Evolutionary conservation across 139 green algal genomes (phyloP), one percentile per base, ranked within the genome.

Genomic region (Asterochloris erici): DNA sequence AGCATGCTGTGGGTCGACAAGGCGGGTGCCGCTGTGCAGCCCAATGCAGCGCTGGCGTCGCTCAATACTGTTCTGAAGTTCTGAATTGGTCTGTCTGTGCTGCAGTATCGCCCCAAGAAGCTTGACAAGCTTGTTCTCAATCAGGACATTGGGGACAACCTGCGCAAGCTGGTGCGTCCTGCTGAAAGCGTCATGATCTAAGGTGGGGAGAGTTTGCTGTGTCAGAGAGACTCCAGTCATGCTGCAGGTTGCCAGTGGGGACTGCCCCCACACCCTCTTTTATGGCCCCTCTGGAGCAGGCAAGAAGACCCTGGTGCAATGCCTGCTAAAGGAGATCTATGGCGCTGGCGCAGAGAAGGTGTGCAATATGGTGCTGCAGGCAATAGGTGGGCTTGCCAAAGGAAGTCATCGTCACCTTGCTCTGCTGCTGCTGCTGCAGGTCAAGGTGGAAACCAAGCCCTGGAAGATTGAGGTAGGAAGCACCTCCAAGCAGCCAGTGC

Each of bases 211-310:
- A 17, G n/a, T 10, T 28, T 75, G 54, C 4, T 12, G n/a, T 29
- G 2, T 66, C 74, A 68, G 29, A 14, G 17, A 15, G 63, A 16
- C 11, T 29, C 17, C 10, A 12, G 11, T 68, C 15, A 13, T 19
- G 24, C 14, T 78, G 64, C 91, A 98, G 94, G 90, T 99, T 0
- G 79, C 83, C 0, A 86, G 84, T 14, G 95, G 95, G 0, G 96
- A 99, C 89, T 98, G 95, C 81, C 97, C 97, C 0, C 96, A 99
- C 85, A 94, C 94, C 12, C 88, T 99, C 2, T 97, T 99, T 82
- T 99, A 99, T 91, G 97, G 97, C 0, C 96, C 96, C 0, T 87
- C 94, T 14, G 97, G 97, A 11, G 93, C 95, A 11, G 97, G 97
- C 63, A 99, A 99, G 87, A 98, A 98, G 86, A 99, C 97, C 9